Conservation (phyloP, 176 grass and related monocot genomes). For the Zoysia pacifica region DNA sequence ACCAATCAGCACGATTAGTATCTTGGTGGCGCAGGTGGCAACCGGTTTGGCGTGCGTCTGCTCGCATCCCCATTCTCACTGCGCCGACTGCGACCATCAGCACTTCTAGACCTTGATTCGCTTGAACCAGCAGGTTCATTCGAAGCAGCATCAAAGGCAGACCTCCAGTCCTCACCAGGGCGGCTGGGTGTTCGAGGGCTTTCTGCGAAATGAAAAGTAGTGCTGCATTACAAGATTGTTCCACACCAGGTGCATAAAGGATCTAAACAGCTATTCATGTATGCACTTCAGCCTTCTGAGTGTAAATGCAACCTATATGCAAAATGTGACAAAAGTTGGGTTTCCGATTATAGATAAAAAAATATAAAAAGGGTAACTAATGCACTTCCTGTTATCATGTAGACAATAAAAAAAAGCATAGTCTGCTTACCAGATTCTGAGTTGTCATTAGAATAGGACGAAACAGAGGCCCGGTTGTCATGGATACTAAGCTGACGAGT, state of each 20-base stretch:
- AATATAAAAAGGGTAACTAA: background rate
- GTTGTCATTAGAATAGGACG: slow-evolving; percentile 59
- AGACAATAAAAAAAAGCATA: background rate
- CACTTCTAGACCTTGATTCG: slow-evolving; percentile 72
- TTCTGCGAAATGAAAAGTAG: slow-evolving; percentile 48
- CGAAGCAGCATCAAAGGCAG: slow-evolving; percentile 70
- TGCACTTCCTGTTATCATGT: slow-evolving; percentile 16
- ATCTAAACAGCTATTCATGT: slow-evolving; percentile 14
- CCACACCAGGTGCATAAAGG: background rate
- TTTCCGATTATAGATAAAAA: background rate
- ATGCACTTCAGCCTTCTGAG: background rate
- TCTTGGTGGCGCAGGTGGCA: slow-evolving; percentile 77
- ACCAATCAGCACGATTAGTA: slow-evolving; percentile 62
- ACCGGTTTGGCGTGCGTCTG: slow-evolving; percentile 73
- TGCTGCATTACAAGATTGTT: background rate
- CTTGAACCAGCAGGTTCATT: slow-evolving; percentile 44
- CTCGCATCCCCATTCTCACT: slow-evolving; percentile 77
- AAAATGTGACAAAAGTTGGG: background rate
- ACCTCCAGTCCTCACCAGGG: slow-evolving; percentile 88
- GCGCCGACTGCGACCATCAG: slow-evolving; percentile 49
- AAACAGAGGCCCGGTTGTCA: slow-evolving; percentile 73
- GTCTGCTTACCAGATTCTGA: slow-evolving; percentile 56
- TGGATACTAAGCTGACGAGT: slow-evolving; percentile 87
- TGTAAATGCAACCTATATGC: background rate
- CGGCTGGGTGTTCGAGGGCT: slow-evolving; percentile 56